A percentile compares a stretch with the other conserved stretches of the same genome.
Conservation (phyloP, 768 basidiomycete species). For the Mycena venus region DNA sequence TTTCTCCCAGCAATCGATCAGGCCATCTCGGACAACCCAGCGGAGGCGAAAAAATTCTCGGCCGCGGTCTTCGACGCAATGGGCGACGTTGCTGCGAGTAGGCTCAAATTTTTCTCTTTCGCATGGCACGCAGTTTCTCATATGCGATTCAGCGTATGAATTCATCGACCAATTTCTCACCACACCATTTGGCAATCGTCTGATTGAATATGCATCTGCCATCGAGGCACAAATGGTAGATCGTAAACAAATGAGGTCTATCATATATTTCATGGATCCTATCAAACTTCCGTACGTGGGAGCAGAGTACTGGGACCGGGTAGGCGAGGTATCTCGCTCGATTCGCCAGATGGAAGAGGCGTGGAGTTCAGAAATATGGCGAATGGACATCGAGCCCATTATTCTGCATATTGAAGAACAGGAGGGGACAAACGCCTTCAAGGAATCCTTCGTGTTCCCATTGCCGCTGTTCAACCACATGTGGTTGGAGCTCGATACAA, state of each 20-base stretch:
- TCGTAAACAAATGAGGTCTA: constrained; percentile 1
- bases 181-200: constrained; percentile 13
- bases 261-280: constrained; percentile 29
- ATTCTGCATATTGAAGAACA: neutral
- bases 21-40: neutral
- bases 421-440: neutral
- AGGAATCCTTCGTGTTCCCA: neutral
- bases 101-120: neutral
- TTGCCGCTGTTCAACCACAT: constrained; percentile 17
- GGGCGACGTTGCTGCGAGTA: constrained; percentile 24
- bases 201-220: constrained; percentile 7
- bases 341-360: constrained; percentile 14
- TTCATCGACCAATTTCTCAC: constrained; percentile 12
- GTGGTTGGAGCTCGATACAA: constrained; percentile 18
- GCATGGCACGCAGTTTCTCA: neutral
- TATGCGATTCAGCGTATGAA: neutral
- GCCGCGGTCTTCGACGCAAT: constrained; percentile 22
- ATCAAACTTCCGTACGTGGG: neutral
- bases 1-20: neutral
- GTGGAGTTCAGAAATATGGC: neutral
- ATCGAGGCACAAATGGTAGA: neutral
- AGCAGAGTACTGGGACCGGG: neutral
- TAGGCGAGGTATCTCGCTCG: constrained; percentile 13
- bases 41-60: constrained; percentile 12
- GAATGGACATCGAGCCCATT: neutral